Evolutionary conservation across 179 eudicot genomes (phyloP), one percentile per base, ranked within the genome.

Genomic region (Spinacia oleracea): DNA sequence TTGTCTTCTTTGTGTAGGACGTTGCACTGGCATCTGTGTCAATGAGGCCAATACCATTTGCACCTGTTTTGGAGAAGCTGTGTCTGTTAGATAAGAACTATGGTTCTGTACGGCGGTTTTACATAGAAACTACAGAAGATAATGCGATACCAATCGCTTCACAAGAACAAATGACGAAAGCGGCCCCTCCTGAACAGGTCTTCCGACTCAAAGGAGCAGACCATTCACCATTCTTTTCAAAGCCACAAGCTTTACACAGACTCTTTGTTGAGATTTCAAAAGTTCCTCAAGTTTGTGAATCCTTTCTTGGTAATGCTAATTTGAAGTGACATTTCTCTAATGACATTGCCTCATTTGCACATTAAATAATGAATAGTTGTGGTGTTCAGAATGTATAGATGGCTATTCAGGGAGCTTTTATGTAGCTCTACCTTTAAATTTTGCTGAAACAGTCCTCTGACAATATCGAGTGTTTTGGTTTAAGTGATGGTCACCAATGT

Each of bases 171-270:
- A 90, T 93, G 97, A 79, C 88, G 18, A 91, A 85, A 69, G 77
- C 78, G 43, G 81, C 87, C 74, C 96, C 97, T 15, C 98, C 98
- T 0, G 97, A 93, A 80, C 84, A 73, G 38, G 91, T 95, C 27
- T 90, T 86, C 74, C 86, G 88, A 68, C 88, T 95, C 68, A 95
- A 87, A 87, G 98, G 97, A 18, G 84, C 97, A 6, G 98, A 95
- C 79, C 98, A 95, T 83, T 91, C 97, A 16, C 98, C 98, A 1
- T 95, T 95, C 86, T 95, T 95, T 86, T 95, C 98, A 8, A 95
- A 89, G 81, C 98, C 98, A 59, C 98, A 95, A 89, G 93, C 93
- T 55, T 84, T 95, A 16, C 98, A 95, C 81, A 93, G 86, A 82
- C 81, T 81, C 34, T 84, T 95, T 69, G 91, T 93, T 58, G 98